phyloP scores from a whole-genome alignment of 441 rosid genomes.

The Francoa sonchifolia region DNA sequence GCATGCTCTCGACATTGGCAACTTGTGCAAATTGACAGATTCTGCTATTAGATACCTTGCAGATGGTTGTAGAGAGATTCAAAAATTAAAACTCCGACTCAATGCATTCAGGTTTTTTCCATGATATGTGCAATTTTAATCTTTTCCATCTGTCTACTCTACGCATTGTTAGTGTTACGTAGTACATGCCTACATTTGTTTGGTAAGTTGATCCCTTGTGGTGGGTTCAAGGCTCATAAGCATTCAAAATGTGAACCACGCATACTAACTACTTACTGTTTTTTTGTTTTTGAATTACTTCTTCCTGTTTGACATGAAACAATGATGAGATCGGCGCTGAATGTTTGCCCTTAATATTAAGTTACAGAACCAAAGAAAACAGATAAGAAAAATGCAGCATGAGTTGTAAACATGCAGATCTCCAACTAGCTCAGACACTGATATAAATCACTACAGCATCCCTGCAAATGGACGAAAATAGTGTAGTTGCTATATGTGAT shows the following conservation, averaged over 20 bases:
- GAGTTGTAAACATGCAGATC: neutral
- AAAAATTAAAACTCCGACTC: constrained; percentile 46
- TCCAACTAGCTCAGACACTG: neutral
- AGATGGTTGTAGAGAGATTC: constrained; percentile 55
- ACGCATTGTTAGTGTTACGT: neutral
- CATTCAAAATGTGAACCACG: neutral
- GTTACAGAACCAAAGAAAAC: neutral
- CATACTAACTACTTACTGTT: too few relatives aligned
- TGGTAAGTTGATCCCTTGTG: neutral
- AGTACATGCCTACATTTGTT: neutral
- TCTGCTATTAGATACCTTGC: constrained; percentile 68
- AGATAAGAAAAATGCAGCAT: neutral
- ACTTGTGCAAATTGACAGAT: constrained; percentile 68
- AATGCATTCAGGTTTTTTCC: constrained; percentile 50
- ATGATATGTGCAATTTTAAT: neutral
- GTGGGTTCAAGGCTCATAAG: neutral
- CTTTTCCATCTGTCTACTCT: neutral
- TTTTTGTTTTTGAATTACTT: too few relatives aligned
- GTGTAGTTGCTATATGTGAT: neutral
- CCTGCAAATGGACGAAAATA: too few relatives aligned
- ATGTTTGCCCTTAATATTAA: neutral
- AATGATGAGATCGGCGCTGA: too few relatives aligned
- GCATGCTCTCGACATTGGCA: constrained; percentile 47
- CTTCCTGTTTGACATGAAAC: too few relatives aligned
- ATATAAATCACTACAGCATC: neutral